Evolutionary conservation across 1,139 yeast species (phyloP).

Genomic region (Yamadazyma taylorii): DNA sequence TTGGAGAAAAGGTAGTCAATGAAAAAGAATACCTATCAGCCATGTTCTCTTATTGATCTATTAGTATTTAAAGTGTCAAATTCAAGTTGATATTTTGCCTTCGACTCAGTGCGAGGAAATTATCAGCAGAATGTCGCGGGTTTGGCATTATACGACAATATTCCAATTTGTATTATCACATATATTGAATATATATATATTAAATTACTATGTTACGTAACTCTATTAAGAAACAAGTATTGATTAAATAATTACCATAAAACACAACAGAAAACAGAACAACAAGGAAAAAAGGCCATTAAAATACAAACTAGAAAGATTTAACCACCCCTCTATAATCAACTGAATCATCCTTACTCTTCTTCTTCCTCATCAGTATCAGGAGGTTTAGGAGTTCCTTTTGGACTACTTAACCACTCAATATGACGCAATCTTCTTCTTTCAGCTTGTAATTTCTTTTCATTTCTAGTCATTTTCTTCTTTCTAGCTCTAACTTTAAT

Average conservation of each 20-base stretch:
- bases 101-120: constrained; percentile 10
- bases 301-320: no score
- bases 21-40: constrained; percentile 98
- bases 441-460: constrained; percentile 85
- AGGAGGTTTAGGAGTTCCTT: constrained; percentile 93
- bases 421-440: constrained; percentile 92
- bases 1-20: constrained; percentile 93
- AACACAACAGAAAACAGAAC: no score
- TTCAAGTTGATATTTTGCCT: constrained; percentile 17
- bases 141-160: no score
- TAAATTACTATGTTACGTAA: no score
- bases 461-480: constrained; percentile 97
- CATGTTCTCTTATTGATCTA: constrained; percentile 43
- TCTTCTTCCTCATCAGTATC: constrained; percentile 88
- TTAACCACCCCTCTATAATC: no score
- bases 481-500: constrained; percentile 88
- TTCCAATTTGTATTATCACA: no score
- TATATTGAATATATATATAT: no score
- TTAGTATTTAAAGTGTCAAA: background rate
- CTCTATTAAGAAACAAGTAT: no score
- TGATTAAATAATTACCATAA: no score
- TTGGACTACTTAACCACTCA: constrained; percentile 94
- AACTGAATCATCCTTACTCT: no score
- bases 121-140: constrained; percentile 1
- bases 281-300: no score